phyloP scores from a whole-genome alignment of 2,329 filamentous ascomycete species.

The Aspergillus latus region DNA sequence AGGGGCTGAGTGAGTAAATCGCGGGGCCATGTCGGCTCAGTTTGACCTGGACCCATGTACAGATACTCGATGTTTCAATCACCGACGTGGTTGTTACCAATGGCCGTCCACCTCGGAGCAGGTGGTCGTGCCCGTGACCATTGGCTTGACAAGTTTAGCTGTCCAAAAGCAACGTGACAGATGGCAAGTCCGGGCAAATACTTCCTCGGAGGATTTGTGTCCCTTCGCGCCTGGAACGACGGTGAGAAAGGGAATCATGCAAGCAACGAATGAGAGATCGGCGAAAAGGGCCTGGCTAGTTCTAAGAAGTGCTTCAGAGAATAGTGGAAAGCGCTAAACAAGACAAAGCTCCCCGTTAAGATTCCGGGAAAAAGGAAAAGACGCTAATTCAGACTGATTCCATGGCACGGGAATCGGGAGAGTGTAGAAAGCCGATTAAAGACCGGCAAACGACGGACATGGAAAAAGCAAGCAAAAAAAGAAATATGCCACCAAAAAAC shows the following conservation, averaged over 20 bases:
- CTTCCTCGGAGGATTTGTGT: slow-evolving; percentile 19
- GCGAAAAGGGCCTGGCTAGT: slow-evolving; percentile 6
- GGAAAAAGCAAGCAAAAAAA: slow-evolving; percentile 3
- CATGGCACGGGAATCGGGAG: slow-evolving; percentile 5
- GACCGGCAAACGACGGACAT: slow-evolving; percentile 6
- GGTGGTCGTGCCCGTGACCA: slow-evolving; percentile 6
- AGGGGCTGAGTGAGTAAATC: slow-evolving; percentile 8
- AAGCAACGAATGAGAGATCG: not conserved
- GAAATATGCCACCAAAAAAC: slow-evolving; percentile 2
- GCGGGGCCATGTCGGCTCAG: slow-evolving; percentile 7
- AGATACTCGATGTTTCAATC: slow-evolving; percentile 1
- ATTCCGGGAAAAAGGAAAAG: slow-evolving; percentile 10
- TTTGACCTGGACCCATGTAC: slow-evolving; percentile 4
- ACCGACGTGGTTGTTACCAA: not conserved
- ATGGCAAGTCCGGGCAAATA: slow-evolving; percentile 15
- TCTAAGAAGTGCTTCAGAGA: not conserved
- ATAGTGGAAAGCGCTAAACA: not conserved
- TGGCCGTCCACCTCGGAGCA: not conserved
- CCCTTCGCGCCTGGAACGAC: slow-evolving; percentile 7
- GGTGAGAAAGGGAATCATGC: slow-evolving; percentile 4
- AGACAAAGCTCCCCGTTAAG: not conserved
- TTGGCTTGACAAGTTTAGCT: slow-evolving; percentile 7
- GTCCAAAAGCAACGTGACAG: slow-evolving; percentile 15
- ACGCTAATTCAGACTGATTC: not conserved
- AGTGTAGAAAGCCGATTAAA: slow-evolving; percentile 4